These are phyloP conservation scores for Tetrapisispora pingtungensis DNA, from an alignment of 805 yeast genomes.

Conservation along the genomic window DNA sequence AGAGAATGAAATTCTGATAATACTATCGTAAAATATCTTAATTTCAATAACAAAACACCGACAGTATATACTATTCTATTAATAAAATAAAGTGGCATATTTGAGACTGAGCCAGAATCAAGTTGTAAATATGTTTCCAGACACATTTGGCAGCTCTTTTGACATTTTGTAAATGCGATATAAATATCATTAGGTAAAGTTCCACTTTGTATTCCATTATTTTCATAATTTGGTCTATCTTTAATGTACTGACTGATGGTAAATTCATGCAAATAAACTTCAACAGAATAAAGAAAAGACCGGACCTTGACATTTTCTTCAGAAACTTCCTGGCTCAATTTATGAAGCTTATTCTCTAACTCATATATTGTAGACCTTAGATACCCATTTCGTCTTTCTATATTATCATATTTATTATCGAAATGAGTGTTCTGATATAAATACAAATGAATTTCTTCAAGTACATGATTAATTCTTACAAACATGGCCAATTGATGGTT, in stretches of 20 bases:
- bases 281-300: conserved; percentile 50
- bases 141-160: conserved; percentile 43
- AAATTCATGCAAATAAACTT: conserved; percentile 59
- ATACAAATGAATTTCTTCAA: conserved; percentile 51
- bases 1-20: conserved; percentile 39
- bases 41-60: conserved; percentile 46
- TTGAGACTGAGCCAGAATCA: conserved; percentile 36
- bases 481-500: conserved; percentile 43
- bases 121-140: conserved; percentile 39
- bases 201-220: conserved; percentile 1
- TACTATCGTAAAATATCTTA: conserved; percentile 44
- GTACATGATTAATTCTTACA: conserved; percentile 47
- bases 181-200: conserved; percentile 27
- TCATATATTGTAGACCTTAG: conserved; percentile 24
- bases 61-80: conserved; percentile 54
- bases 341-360: conserved; percentile 39
- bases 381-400: conserved; percentile 8
- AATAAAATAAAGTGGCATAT: conserved; percentile 47
- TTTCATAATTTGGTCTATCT: not conserved
- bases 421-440: conserved; percentile 31
- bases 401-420: conserved; percentile 8
- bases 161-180: conserved; percentile 40
- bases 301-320: conserved; percentile 33
- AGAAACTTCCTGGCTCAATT: conserved; percentile 33
- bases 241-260: conserved; percentile 16